phyloP scores from a whole-genome alignment of 148 eudicot species.

The Linanthus parryae region DNA sequence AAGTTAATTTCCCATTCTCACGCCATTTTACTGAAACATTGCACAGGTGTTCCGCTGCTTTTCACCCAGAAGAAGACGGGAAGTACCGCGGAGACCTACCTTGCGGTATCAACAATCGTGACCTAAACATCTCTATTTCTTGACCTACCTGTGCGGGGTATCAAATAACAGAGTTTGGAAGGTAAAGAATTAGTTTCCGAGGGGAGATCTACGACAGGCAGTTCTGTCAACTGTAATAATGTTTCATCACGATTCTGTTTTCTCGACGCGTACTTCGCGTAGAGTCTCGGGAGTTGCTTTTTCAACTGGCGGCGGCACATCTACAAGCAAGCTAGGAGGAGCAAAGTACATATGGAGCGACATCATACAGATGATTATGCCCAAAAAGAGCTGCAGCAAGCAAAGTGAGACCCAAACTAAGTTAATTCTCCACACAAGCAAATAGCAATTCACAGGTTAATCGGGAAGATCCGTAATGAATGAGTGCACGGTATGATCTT shows the following conservation, averaged over 20 bases:
- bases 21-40: no score
- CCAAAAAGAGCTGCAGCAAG: constrained; percentile 79
- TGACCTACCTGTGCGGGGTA: no score
- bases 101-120: no score
- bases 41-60: no score
- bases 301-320: constrained; percentile 40
- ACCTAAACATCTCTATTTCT: no score
- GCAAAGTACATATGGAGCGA: constrained; percentile 93
- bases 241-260: constrained; percentile 38
- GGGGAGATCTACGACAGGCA: neutral
- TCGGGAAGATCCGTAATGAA: neutral
- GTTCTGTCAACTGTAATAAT: constrained; percentile 1
- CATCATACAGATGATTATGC: constrained; percentile 95
- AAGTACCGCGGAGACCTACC: no score
- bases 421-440: neutral
- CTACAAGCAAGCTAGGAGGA: constrained; percentile 73
- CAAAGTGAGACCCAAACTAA: neutral
- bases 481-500: neutral
- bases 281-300: constrained; percentile 39
- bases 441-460: neutral
- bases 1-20: no score
- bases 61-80: no score
- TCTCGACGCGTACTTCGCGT: constrained; percentile 51
- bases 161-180: no score
- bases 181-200: no score